phyloP scores from a whole-genome alignment of 2,329 filamentous ascomycete genomes.

The Claviceps citrina region DNA sequence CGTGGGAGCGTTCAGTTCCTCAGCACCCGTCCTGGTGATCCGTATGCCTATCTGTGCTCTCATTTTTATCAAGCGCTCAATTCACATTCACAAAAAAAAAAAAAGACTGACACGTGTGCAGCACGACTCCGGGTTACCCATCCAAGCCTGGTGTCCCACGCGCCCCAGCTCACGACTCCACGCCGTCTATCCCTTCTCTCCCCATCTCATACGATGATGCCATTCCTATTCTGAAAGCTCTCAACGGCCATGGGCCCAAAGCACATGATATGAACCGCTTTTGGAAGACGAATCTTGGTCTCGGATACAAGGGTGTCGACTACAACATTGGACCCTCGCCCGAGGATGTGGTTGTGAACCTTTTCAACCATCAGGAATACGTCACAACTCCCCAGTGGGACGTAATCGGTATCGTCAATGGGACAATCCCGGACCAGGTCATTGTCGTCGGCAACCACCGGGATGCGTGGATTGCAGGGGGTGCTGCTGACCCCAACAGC shows the following conservation, averaged over 20 bases:
- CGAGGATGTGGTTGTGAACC: constrained; percentile 52
- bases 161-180: constrained; percentile 50
- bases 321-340: constrained; percentile 80
- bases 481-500: constrained; percentile 68
- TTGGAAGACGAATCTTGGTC: constrained; percentile 56
- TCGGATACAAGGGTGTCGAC: constrained; percentile 64
- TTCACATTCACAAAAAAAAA: neutral
- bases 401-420: constrained; percentile 83
- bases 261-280: constrained; percentile 55
- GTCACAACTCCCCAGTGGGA: constrained; percentile 75
- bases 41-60: constrained; percentile 22
- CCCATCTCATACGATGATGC: constrained; percentile 83
- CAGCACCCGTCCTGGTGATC: constrained; percentile 55
- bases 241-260: constrained; percentile 77
- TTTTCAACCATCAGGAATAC: constrained; percentile 69
- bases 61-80: neutral
- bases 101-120: constrained; percentile 9
- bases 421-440: constrained; percentile 69
- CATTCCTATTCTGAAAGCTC: constrained; percentile 69
- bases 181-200: constrained; percentile 75
- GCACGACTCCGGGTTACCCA: constrained; percentile 80
- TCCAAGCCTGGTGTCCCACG: constrained; percentile 80
- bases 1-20: constrained; percentile 75
- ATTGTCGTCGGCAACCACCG: constrained; percentile 84
- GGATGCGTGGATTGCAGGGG: constrained; percentile 80